Evolutionary conservation across 148 eudicot species (phyloP).

Genomic region (Persicaria maculosa): DNA sequence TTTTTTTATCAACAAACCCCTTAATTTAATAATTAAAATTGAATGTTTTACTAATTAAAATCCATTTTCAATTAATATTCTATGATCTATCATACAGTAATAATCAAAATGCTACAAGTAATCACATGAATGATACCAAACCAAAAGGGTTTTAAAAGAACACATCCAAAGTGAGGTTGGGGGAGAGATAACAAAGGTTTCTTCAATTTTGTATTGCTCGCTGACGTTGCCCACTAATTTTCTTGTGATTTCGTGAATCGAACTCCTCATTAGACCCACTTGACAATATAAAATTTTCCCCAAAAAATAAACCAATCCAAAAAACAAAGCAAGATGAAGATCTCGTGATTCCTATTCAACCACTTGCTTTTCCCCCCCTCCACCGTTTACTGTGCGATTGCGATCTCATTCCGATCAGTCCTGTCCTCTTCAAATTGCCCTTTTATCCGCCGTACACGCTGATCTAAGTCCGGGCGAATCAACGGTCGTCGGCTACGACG

Average conservation of each 20-base stretch:
- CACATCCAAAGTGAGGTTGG: background rate
- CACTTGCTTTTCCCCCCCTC: background rate
- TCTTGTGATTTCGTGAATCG: background rate
- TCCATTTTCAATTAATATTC: background rate
- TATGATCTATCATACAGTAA: background rate
- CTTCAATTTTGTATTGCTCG: background rate
- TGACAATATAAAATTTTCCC: background rate
- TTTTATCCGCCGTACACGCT: background rate
- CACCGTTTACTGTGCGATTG: background rate
- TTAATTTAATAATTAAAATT: no score
- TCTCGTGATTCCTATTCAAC: background rate
- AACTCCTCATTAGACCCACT: background rate
- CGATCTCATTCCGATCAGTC: background rate
- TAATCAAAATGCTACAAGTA: background rate
- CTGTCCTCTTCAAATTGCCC: background rate
- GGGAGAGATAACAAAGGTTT: background rate
- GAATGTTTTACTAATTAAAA: background rate
- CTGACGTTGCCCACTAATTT: background rate
- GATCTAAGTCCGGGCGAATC: background rate
- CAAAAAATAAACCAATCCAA: background rate
- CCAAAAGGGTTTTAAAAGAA: background rate
- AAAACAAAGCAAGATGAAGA: background rate
- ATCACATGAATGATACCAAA: background rate
- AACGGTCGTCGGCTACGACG: background rate
- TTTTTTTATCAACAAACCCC: no score